Evolutionary conservation across 2,329 filamentous ascomycete species (phyloP).

Genomic region (Keithomyces neogunnii): DNA sequence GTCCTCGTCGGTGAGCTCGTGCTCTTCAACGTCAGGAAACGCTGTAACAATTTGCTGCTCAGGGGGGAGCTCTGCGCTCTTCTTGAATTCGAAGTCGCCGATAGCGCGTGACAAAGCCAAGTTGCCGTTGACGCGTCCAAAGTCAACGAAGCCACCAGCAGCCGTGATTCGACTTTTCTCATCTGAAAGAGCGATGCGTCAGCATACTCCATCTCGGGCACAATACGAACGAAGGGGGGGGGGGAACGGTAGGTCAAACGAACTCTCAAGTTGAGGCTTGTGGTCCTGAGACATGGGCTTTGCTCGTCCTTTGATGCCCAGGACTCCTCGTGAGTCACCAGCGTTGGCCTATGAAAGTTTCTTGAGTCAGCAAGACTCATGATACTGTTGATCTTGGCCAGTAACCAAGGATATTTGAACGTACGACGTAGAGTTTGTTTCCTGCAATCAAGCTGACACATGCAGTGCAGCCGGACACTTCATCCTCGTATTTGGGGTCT

Average conservation of each 20-base stretch:
- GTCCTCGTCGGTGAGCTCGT: conserved; percentile 86
- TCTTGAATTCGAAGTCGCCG: conserved; percentile 99
- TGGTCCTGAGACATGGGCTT: conserved; percentile 99
- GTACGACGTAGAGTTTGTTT: conserved; percentile 90
- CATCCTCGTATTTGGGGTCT: conserved; percentile 97
- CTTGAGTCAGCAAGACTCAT: background rate
- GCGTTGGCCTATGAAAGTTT: conserved; percentile 67
- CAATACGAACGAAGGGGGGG: conserved; percentile 1
- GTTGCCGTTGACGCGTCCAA: conserved; percentile 96
- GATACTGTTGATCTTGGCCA: conserved; percentile 9
- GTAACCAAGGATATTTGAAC: conserved; percentile 29
- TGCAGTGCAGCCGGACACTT: conserved; percentile 95
- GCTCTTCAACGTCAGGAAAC: conserved; percentile 86
- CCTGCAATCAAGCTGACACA: conserved; percentile 83
- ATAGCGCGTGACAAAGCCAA: conserved; percentile 93
- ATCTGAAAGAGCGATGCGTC: conserved; percentile 38
- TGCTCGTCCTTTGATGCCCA: conserved; percentile 93
- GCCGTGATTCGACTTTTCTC: conserved; percentile 95
- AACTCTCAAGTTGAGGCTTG: conserved; percentile 97
- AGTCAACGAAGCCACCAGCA: conserved; percentile 95
- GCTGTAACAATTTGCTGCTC: conserved; percentile 98
- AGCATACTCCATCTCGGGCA: conserved; percentile 3
- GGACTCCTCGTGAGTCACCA: conserved; percentile 87
- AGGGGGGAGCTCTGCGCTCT: conserved; percentile 92
- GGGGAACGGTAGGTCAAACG: conserved; percentile 15